A percentile compares a stretch with the other conserved stretches of the same genome.
These are phyloP conservation scores for Trichoderma pleuroti DNA, from an alignment of 2,329 filamentous ascomycete genomes.

Conservation along the genomic window DNA sequence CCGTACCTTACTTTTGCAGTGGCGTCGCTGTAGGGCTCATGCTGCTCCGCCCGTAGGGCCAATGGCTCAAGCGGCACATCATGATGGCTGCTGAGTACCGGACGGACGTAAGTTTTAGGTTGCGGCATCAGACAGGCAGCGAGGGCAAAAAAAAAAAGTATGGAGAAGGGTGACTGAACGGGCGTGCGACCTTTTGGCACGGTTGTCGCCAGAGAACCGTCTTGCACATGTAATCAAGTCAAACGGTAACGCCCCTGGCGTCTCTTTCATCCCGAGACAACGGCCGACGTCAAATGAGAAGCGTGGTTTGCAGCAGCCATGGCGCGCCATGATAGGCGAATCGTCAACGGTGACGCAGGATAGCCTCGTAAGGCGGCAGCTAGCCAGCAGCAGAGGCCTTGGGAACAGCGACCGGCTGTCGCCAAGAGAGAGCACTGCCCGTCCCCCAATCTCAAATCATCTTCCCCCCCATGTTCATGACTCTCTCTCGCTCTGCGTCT, in stretches of 20 bases:
- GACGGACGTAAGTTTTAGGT: slow-evolving; percentile 12
- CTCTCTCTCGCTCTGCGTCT: background rate
- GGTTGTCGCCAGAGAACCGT: background rate
- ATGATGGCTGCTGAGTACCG: slow-evolving; percentile 4
- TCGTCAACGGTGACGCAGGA: slow-evolving; percentile 7
- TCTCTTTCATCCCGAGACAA: slow-evolving; percentile 17
- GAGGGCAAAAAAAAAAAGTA: background rate
- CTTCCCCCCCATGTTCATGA: background rate
- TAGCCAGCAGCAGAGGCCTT: background rate
- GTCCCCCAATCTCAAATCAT: background rate
- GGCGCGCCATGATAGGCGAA: slow-evolving; percentile 15
- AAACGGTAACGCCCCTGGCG: slow-evolving; percentile 16
- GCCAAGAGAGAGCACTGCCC: background rate
- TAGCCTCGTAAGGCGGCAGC: slow-evolving; percentile 17
- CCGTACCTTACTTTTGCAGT: slow-evolving; percentile 3
- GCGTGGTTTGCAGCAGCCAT: slow-evolving; percentile 1
- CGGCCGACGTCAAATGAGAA: slow-evolving; percentile 18
- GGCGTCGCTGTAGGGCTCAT: slow-evolving; percentile 16
- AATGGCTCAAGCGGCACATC: slow-evolving; percentile 17
- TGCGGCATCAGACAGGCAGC: background rate
- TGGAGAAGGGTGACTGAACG: background rate
- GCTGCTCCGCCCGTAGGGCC: slow-evolving; percentile 14
- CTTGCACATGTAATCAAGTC: background rate
- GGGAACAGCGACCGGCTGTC: slow-evolving; percentile 2
- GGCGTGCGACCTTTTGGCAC: background rate